These are phyloP conservation scores for Penicillium fimorum DNA, from an alignment of 495 filamentous ascomycete species.

Conservation along the genomic window DNA sequence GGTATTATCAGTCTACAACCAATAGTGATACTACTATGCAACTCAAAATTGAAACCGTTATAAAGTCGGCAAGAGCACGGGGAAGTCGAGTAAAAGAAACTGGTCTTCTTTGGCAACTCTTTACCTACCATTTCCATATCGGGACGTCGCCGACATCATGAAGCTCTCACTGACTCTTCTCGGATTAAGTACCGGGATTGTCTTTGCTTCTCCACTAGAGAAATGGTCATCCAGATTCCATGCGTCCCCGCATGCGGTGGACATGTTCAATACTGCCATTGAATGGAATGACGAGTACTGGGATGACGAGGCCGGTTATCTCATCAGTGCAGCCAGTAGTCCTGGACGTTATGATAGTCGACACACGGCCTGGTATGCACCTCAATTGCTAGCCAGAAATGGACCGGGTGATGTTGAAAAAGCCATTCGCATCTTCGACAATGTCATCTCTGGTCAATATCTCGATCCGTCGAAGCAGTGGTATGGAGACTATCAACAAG, in stretches of 20 bases:
- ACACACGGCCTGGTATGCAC: conserved; percentile 40
- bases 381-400: conserved; percentile 41
- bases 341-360: conserved; percentile 32
- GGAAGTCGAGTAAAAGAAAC: not conserved
- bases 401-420: conserved; percentile 31
- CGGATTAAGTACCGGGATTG: not conserved
- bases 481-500: conserved; percentile 41
- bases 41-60: not conserved
- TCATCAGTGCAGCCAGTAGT: conserved; percentile 15
- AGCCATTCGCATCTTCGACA: conserved; percentile 38
- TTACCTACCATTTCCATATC: not conserved
- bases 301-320: conserved; percentile 19
- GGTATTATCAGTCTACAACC: not conserved
- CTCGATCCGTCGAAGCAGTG: conserved; percentile 36
- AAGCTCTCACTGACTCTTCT: conserved; percentile 1
- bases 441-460: conserved; percentile 39
- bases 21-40: too few relatives aligned
- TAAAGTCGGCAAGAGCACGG: not conserved
- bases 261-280: conserved; percentile 24
- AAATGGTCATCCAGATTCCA: not conserved
- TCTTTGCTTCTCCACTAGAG: not conserved
- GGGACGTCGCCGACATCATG: not conserved
- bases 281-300: conserved; percentile 25
- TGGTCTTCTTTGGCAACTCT: not conserved
- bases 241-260: conserved; percentile 11